These are phyloP conservation scores for Eutypella sp. DNA, from an alignment of 2,329 filamentous ascomycete genomes.

Conservation along the genomic window DNA sequence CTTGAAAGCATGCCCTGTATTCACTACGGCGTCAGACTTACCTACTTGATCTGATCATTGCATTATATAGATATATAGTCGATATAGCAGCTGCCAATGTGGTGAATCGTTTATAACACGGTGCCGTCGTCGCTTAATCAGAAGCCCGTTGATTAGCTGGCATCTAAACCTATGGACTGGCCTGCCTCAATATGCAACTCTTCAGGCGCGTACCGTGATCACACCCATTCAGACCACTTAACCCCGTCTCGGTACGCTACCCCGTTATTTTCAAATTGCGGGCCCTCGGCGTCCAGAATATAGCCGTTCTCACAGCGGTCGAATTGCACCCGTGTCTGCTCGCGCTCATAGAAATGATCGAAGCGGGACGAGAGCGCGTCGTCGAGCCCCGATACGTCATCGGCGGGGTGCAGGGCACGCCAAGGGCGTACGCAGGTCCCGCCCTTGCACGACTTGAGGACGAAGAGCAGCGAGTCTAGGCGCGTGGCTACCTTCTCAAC, in stretches of 20 bases:
- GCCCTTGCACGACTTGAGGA: conserved; percentile 57
- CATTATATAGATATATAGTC: too few relatives aligned
- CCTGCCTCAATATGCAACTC: too few relatives aligned
- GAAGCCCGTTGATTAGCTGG: too few relatives aligned
- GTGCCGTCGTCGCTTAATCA: too few relatives aligned
- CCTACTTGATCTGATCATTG: too few relatives aligned
- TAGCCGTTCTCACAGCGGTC: conserved; percentile 52
- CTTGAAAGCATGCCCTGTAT: too few relatives aligned
- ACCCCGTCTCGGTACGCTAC: neutral
- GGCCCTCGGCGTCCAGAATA: conserved; percentile 49
- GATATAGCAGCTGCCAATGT: too few relatives aligned
- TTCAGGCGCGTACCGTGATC: too few relatives aligned
- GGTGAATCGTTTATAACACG: too few relatives aligned
- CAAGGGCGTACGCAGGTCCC: conserved; percentile 51
- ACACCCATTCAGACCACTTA: neutral
- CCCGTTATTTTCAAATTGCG: conserved; percentile 1
- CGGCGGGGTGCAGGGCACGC: conserved; percentile 49
- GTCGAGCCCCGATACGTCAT: conserved; percentile 42
- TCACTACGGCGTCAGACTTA: too few relatives aligned
- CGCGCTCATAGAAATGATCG: conserved; percentile 48
- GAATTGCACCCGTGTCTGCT: conserved; percentile 46
- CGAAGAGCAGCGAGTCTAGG: conserved; percentile 53
- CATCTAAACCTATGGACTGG: too few relatives aligned
- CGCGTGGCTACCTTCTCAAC: conserved; percentile 40
- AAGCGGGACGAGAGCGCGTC: conserved; percentile 46